Percentiles rank a stretch among this genome's conserved stretches.
Evolutionary conservation across 2,329 filamentous ascomycete genomes (phyloP).

Genomic region (Aspergillus sp.): DNA sequence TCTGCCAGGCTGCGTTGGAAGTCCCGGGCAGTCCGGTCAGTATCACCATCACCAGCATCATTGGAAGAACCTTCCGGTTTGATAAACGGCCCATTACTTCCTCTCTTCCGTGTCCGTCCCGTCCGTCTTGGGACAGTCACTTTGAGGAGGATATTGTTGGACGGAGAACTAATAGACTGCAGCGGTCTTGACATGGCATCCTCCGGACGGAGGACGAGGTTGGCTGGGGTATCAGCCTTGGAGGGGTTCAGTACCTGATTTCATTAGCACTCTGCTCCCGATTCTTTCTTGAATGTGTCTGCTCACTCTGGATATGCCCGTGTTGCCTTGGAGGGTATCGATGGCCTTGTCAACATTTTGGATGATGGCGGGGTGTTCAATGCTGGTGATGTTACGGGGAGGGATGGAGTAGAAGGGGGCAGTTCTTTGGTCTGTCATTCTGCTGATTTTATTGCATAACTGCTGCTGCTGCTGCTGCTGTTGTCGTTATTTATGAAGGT

Average conservation of each 20-base stretch:
- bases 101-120: slow-evolving; percentile 74
- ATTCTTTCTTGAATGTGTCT: neutral
- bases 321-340: slow-evolving; percentile 52
- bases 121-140: slow-evolving; percentile 80
- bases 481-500: no score
- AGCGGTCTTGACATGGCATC: slow-evolving; percentile 72
- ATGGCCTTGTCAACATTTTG: slow-evolving; percentile 57
- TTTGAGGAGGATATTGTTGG: slow-evolving; percentile 79
- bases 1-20: slow-evolving; percentile 53
- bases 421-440: slow-evolving; percentile 12
- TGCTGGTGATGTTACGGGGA: slow-evolving; percentile 46
- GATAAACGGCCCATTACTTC: slow-evolving; percentile 58
- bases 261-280: neutral
- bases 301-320: slow-evolving; percentile 46
- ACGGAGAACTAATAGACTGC: slow-evolving; percentile 63
- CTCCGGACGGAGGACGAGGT: slow-evolving; percentile 69
- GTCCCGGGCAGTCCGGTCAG: slow-evolving; percentile 12
- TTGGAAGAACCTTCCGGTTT: slow-evolving; percentile 21
- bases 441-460: neutral
- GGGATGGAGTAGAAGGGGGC: slow-evolving; percentile 47
- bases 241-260: slow-evolving; percentile 39
- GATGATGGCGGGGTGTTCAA: slow-evolving; percentile 61
- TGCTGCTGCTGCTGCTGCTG: no score
- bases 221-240: slow-evolving; percentile 45
- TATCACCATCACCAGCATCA: slow-evolving; percentile 24